These are phyloP conservation scores for Alternaria incomplexa DNA, from an alignment of 2,329 filamentous ascomycete species.

Conservation along the genomic window DNA sequence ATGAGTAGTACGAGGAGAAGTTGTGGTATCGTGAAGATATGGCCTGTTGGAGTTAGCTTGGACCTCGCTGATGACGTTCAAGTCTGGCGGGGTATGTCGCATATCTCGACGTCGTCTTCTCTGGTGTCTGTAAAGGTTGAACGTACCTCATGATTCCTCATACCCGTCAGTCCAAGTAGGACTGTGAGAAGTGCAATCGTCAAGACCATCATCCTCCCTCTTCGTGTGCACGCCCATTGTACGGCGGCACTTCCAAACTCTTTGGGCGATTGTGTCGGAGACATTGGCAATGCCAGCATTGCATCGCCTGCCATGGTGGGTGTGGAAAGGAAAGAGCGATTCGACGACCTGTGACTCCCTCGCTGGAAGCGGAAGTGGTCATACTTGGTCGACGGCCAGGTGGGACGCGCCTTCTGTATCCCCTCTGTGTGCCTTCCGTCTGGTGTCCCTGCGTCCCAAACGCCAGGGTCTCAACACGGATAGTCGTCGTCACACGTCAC, in stretches of 20 bases:
- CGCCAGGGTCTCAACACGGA: neutral
- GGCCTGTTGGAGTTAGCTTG: slow-evolving; percentile 19
- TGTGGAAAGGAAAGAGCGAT: neutral
- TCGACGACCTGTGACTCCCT: neutral
- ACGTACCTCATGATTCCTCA: slow-evolving; percentile 29
- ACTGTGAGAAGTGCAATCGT: slow-evolving; percentile 24
- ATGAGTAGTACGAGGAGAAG: slow-evolving; percentile 36
- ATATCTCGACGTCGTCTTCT: neutral
- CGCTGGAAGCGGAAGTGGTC: neutral
- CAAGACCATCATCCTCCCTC: slow-evolving; percentile 36
- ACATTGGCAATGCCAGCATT: slow-evolving; percentile 34
- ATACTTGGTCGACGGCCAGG: neutral
- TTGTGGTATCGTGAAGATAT: slow-evolving; percentile 35
- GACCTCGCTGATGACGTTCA: neutral
- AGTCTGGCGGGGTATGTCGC: neutral
- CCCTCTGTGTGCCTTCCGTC: neutral
- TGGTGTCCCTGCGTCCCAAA: neutral
- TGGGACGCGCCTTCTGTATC: neutral
- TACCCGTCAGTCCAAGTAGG: slow-evolving; percentile 27
- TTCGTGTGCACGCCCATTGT: slow-evolving; percentile 37
- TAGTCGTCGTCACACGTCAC: slow-evolving; percentile 9
- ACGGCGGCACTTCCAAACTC: slow-evolving; percentile 35
- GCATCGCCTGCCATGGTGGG: slow-evolving; percentile 29
- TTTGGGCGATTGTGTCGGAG: slow-evolving; percentile 29
- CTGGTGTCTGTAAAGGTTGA: neutral